Evolutionary conservation across 768 basidiomycete genomes (phyloP).

Genomic region (Amanita polypyramis): DNA sequence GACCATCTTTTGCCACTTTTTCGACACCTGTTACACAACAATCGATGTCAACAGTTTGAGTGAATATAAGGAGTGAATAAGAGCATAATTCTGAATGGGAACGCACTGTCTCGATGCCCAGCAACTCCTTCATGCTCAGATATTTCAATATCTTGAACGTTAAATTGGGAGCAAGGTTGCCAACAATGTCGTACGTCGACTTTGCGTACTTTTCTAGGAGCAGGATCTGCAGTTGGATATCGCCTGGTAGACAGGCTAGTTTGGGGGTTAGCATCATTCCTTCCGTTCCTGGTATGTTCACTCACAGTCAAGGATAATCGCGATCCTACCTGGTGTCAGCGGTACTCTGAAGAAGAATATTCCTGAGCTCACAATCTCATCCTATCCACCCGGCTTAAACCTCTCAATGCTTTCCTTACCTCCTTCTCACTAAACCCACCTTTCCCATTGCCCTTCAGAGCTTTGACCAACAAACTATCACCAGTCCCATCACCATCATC

Average conservation of each 20-base stretch:
- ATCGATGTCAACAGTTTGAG: conserved; percentile 13
- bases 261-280: not conserved
- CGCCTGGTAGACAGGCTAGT: conserved; percentile 70
- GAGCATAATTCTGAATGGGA: not conserved
- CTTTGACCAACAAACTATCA: conserved; percentile 29
- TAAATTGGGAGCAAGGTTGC: conserved; percentile 56
- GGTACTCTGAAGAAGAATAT: not conserved
- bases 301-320: conserved; percentile 53
- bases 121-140: conserved; percentile 46
- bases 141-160: conserved; percentile 51
- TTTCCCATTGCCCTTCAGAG: conserved; percentile 41
- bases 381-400: conserved; percentile 53
- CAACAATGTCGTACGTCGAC: conserved; percentile 77
- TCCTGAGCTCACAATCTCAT: conserved; percentile 55
- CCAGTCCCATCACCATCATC: conserved; percentile 29
- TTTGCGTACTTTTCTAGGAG: conserved; percentile 77
- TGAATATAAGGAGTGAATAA: conserved; percentile 3
- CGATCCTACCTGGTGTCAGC: conserved; percentile 28
- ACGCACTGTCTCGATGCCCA: conserved; percentile 46
- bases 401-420: conserved; percentile 53
- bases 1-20: conserved; percentile 32
- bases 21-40: conserved; percentile 35
- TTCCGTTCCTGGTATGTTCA: not conserved
- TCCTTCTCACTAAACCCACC: conserved; percentile 65
- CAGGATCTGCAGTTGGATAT: conserved; percentile 75